A percentile compares a stretch with the other conserved stretches of the same genome.
phyloP scores from a whole-genome alignment of 768 basidiomycete species.

The Trametes villosa region DNA sequence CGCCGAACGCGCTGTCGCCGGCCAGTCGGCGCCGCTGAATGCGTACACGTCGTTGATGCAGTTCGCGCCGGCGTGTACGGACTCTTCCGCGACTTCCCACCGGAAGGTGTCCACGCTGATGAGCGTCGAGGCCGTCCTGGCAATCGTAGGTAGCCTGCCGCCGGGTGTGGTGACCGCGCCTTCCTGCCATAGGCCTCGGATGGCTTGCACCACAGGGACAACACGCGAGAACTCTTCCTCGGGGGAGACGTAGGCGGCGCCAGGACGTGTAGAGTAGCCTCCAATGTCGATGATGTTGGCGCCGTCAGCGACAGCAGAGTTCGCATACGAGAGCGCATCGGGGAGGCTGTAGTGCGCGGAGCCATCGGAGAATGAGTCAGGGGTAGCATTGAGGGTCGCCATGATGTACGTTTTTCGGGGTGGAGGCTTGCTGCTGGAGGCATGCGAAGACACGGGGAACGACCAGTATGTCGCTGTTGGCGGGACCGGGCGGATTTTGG shows the following conservation, averaged over 20 bases:
- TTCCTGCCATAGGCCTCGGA: slow-evolving; percentile 44
- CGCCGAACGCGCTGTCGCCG: slow-evolving; percentile 35
- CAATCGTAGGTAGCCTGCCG: not conserved
- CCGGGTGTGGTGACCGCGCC: slow-evolving; percentile 1
- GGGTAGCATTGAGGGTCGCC: slow-evolving; percentile 92
- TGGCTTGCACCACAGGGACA: slow-evolving; percentile 65
- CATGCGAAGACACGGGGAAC: slow-evolving; percentile 38
- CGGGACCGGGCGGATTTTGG: slow-evolving; percentile 40
- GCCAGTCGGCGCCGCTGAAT: slow-evolving; percentile 65
- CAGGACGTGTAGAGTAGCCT: slow-evolving; percentile 91
- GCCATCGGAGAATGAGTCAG: slow-evolving; percentile 97
- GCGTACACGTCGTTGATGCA: slow-evolving; percentile 94
- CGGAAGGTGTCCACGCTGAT: slow-evolving; percentile 92
- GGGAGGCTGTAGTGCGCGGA: slow-evolving; percentile 55
- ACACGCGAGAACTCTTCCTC: slow-evolving; percentile 78
- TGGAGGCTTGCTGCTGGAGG: slow-evolving; percentile 4
- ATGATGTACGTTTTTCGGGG: slow-evolving; percentile 68
- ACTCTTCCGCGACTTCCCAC: slow-evolving; percentile 73
- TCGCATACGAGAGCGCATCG: slow-evolving; percentile 58
- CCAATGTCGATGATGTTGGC: slow-evolving; percentile 92
- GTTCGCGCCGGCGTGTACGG: slow-evolving; percentile 82
- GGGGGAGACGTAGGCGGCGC: slow-evolving; percentile 63
- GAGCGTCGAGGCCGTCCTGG: slow-evolving; percentile 39
- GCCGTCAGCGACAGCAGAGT: slow-evolving; percentile 53
- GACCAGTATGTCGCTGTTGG: slow-evolving; percentile 56